phyloP scores from a whole-genome alignment of 306 rosid species.

The Hippophae rhamnoides region DNA sequence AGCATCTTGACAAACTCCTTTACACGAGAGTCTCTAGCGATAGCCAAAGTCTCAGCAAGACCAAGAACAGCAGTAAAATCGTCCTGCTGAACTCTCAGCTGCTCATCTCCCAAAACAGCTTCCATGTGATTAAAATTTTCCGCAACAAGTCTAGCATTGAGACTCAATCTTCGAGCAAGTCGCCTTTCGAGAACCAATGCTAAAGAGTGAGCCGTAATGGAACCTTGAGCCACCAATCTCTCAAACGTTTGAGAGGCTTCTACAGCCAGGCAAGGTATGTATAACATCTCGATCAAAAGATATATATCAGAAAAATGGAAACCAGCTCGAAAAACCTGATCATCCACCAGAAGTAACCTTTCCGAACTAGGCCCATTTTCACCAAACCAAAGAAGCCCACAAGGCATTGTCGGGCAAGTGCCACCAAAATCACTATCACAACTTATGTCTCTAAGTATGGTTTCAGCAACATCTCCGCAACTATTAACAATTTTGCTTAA shows the following conservation, averaged over 20 bases:
- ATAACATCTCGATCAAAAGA: constrained; percentile 80
- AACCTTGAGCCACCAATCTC: constrained; percentile 92
- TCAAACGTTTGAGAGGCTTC: constrained; percentile 97
- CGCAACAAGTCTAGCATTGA: constrained; percentile 34
- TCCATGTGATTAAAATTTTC: constrained; percentile 59
- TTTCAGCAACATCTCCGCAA: constrained; percentile 99
- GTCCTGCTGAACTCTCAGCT: constrained; percentile 65
- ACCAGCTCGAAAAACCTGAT: constrained; percentile 58
- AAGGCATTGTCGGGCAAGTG: constrained; percentile 43
- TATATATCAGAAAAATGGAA: constrained; percentile 76
- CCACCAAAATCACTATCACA: constrained; percentile 78
- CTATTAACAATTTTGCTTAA: constrained; percentile 86
- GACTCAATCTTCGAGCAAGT: constrained; percentile 62
- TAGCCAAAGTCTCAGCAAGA: constrained; percentile 90
- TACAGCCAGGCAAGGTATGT: constrained; percentile 90
- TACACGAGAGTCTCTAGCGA: constrained; percentile 66
- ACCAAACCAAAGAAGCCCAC: constrained; percentile 67
- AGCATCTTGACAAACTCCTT: constrained; percentile 84
- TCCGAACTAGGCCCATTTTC: constrained; percentile 51
- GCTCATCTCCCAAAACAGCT: constrained; percentile 50
- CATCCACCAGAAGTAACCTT: constrained; percentile 55
- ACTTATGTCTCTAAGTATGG: constrained; percentile 83
- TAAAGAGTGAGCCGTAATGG: constrained; percentile 69
- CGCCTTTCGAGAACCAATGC: constrained; percentile 87
- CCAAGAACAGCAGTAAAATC: constrained; percentile 88